Percentiles rank a stretch among this genome's conserved stretches.
Conservation (phyloP, 2,329 filamentous ascomycete genomes). For the Ilyonectria sp. region DNA sequence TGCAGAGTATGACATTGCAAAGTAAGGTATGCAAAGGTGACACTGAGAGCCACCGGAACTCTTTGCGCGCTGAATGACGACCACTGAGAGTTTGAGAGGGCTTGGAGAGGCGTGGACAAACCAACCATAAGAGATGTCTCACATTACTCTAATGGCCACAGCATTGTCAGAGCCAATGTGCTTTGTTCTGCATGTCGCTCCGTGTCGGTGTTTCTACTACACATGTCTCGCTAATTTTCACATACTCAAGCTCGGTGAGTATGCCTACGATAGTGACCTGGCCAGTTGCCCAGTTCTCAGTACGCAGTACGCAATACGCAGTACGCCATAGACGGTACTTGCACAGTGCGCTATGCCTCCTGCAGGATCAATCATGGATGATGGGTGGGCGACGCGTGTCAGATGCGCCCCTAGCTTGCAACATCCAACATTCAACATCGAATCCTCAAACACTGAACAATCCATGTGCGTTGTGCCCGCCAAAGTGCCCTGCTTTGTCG, state of each 20-base stretch:
- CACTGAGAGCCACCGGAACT: neutral
- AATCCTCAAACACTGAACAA: conserved; percentile 8
- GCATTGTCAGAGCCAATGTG: neutral
- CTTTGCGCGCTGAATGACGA: neutral
- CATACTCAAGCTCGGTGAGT: no score
- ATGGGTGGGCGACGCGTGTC: conserved; percentile 43
- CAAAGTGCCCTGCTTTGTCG: neutral
- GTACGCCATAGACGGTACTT: neutral
- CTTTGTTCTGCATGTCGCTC: neutral
- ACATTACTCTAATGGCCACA: no score
- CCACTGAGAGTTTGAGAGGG: neutral
- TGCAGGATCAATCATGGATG: neutral
- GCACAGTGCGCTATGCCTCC: conserved; percentile 11
- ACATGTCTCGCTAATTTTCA: neutral
- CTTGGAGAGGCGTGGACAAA: no score
- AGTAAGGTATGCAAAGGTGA: neutral
- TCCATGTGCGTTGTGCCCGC: neutral
- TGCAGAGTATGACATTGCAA: neutral
- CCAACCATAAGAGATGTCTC: no score
- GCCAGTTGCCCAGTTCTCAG: no score
- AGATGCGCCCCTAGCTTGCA: conserved; percentile 37
- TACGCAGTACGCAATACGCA: no score
- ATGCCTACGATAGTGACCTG: no score
- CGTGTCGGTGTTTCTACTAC: neutral
- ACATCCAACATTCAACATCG: conserved; percentile 10